Base-by-base conservation (phyloP, 2,329 filamentous ascomycete genomes). In the Neoascochyta sp. region DNA sequence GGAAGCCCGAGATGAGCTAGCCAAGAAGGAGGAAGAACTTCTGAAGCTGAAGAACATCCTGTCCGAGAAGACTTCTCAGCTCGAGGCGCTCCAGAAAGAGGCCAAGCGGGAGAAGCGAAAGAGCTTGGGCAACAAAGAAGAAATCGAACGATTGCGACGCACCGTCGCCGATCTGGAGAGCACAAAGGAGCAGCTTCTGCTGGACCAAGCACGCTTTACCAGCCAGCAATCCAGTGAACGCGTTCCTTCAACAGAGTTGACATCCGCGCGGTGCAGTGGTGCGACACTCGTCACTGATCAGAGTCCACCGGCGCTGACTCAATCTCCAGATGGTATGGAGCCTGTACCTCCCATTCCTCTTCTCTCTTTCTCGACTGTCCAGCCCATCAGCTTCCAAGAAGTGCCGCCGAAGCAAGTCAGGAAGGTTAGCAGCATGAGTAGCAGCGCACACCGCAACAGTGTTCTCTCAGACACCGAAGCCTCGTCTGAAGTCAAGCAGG, bases 121-220 rank as follows among this genome's bases (percentile, higher is more conserved):
- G 16, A 43, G 45, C 9, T 35, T 39, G 3, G 32, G 51, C 7
- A 44, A 52, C 10, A 44, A 54, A 16, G 39, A 52, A 9, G 54
- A 61, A 12, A 50, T 55, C 13, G 50, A 51, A 16, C 35, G 36
- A 5, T 42, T 61, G 7, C 50, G 50, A 32, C 37, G 47, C 12
- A 39, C 36, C 0, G 25, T 58, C 8, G 21, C 34, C 1, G 47
- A 56, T 9, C 48, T 61, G 0, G 45, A 57, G 22, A 26, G 37
- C 4, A 52, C 54, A 7, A 59, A 58, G 22, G 36, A 52, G 11
- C 50, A 57, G 19, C 48, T 60, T 12, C 53, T 58, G 51, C 41
- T 47, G 13, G 54, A 60, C 23, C 57, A 54, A 26, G 57, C 60
- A 29, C 45, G 52, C 10, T 43, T 55, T 7, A 49, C 49, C 0